Conservation (phyloP, 1,284 basidiomycete genomes). For the Boletus sp. region DNA sequence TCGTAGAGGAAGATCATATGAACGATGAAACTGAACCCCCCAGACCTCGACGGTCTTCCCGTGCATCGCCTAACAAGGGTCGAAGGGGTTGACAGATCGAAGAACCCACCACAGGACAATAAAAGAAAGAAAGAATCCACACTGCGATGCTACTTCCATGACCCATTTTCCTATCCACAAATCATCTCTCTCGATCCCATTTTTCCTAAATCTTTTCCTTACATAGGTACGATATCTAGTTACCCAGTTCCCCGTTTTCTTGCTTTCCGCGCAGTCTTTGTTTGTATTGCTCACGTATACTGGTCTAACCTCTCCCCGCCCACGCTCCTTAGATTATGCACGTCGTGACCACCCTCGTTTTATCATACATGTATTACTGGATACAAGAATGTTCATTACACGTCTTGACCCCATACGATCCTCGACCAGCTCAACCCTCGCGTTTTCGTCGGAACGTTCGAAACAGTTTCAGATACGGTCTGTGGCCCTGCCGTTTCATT, state of each 20-base stretch:
- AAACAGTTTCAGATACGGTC: not conserved
- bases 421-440: not conserved
- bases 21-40: conserved; percentile 26
- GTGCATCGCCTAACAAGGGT: conserved; percentile 23
- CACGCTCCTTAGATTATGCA: conserved; percentile 12
- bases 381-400: conserved; percentile 1
- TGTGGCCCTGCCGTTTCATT: not conserved
- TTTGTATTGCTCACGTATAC: conserved; percentile 19
- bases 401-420: too few relatives aligned
- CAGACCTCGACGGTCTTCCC: conserved; percentile 26
- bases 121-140: not conserved
- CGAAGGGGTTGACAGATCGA: conserved; percentile 10
- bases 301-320: not conserved
- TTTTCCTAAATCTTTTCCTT: conserved; percentile 1
- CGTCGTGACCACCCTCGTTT: conserved; percentile 12
- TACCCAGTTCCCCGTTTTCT: conserved; percentile 3
- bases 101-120: not conserved
- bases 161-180: not conserved
- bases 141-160: not conserved
- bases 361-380: conserved; percentile 24
- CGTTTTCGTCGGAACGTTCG: not conserved
- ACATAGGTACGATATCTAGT: conserved; percentile 11
- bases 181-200: conserved; percentile 1
- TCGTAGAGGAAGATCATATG: conserved; percentile 32
- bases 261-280: conserved; percentile 1